Evolutionary conservation across 345 rosid genomes (phyloP).

Genomic region (Pugionium cornutum): DNA sequence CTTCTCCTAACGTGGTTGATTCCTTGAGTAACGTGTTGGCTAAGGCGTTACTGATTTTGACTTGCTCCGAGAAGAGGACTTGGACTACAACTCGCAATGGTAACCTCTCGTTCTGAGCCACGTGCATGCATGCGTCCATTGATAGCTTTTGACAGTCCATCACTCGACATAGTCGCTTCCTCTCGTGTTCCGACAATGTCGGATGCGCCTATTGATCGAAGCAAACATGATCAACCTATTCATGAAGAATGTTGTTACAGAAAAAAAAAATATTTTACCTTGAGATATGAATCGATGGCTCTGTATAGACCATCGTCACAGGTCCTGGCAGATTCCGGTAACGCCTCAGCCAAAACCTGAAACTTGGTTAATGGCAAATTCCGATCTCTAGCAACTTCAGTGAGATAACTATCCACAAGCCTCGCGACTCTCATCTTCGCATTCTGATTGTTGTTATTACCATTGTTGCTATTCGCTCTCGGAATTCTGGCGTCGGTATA

Average conservation of each 20-base stretch:
- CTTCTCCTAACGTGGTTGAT: conserved; percentile 46
- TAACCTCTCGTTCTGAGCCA: conserved; percentile 92
- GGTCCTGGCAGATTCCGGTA: conserved; percentile 93
- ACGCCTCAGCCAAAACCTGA: conserved; percentile 92
- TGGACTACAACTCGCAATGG: conserved; percentile 91
- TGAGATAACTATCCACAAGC: conserved; percentile 93
- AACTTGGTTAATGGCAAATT: conserved; percentile 85
- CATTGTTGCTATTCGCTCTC: conserved; percentile 50
- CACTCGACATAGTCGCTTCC: conserved; percentile 89
- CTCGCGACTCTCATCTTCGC: conserved; percentile 98
- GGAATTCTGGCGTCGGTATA: conserved; percentile 52
- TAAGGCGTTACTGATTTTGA: conserved; percentile 81
- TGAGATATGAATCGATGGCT: conserved; percentile 94
- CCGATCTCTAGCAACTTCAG: conserved; percentile 93
- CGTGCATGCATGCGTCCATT: conserved; percentile 95
- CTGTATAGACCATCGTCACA: conserved; percentile 98
- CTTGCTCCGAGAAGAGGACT: conserved; percentile 94
- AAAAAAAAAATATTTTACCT: conserved; percentile 42
- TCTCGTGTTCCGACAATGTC: conserved; percentile 87
- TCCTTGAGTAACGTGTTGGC: conserved; percentile 70
- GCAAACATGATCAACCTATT: neutral
- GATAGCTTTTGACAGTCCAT: conserved; percentile 99
- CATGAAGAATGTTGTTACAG: neutral
- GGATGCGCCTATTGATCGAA: conserved; percentile 75
- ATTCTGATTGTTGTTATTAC: conserved; percentile 48